Conservation (phyloP, 2,329 filamentous ascomycete genomes). For the Talaromyces amestolkiae region DNA sequence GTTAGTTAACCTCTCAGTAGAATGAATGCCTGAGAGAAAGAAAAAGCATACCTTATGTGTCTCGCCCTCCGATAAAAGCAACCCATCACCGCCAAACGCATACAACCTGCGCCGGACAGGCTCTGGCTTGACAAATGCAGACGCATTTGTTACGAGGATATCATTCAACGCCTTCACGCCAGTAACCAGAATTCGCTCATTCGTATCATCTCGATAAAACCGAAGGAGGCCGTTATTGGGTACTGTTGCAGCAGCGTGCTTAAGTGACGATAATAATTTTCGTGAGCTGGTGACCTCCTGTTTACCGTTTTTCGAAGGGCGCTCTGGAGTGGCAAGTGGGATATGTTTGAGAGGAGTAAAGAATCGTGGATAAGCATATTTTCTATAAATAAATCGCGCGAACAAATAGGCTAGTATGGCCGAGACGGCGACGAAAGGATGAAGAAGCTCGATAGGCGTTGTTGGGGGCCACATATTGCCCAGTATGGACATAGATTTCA, state of each 20-base stretch:
- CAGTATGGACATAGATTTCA: background rate
- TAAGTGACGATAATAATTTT: slow-evolving; percentile 26
- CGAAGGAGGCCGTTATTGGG: slow-evolving; percentile 68
- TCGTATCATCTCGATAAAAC: slow-evolving; percentile 61
- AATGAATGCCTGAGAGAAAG: too few species aligned
- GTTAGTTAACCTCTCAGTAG: too few species aligned
- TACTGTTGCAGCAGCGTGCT: slow-evolving; percentile 55
- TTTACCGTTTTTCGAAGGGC: background rate
- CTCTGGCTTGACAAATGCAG: slow-evolving; percentile 66
- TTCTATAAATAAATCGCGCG: slow-evolving; percentile 30
- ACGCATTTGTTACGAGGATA: slow-evolving; percentile 65
- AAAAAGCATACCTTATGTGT: slow-evolving; percentile 65
- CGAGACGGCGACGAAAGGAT: background rate
- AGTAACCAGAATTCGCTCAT: slow-evolving; percentile 61
- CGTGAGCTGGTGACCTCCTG: slow-evolving; percentile 1
- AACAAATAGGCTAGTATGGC: slow-evolving; percentile 3
- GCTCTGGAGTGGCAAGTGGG: slow-evolving; percentile 32
- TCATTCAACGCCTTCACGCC: slow-evolving; percentile 66
- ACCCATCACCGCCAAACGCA: slow-evolving; percentile 41
- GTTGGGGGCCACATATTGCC: background rate
- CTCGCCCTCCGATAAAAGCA: slow-evolving; percentile 80
- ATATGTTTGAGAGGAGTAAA: slow-evolving; percentile 59
- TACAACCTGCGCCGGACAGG: slow-evolving; percentile 45
- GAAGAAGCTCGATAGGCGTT: background rate
- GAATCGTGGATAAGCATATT: slow-evolving; percentile 57